phyloP scores from a whole-genome alignment of 2,329 filamentous ascomycete genomes.

The Ophiognomonia clavigignenti-juglandacearum region DNA sequence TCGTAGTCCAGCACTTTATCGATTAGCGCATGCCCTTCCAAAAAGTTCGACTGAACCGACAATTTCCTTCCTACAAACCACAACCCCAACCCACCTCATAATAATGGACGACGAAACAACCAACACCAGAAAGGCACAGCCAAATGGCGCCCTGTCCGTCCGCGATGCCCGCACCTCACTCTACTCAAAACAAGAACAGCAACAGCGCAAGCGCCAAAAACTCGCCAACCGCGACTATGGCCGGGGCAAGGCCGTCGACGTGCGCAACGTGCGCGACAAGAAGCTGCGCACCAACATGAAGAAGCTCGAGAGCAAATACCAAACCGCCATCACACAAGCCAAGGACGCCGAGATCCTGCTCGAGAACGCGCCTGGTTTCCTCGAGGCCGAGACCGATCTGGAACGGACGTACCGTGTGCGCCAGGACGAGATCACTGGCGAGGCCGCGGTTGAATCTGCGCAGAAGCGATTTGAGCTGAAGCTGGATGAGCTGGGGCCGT shows the following conservation, averaged over 20 bases:
- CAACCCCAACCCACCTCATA: constrained; percentile 6
- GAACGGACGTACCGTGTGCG: constrained; percentile 90
- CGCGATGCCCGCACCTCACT: constrained; percentile 47
- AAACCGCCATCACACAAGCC: constrained; percentile 73
- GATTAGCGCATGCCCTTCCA: too few species aligned
- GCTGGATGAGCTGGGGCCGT: constrained; percentile 78
- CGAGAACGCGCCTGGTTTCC: constrained; percentile 78
- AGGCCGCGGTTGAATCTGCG: constrained; percentile 75
- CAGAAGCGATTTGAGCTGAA: constrained; percentile 92
- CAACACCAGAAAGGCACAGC: constrained; percentile 27
- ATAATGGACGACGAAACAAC: constrained; percentile 30
- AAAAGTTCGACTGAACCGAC: neutral
- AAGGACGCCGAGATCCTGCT: constrained; percentile 95
- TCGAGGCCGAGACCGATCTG: constrained; percentile 83
- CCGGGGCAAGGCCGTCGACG: constrained; percentile 69
- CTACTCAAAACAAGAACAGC: constrained; percentile 43
- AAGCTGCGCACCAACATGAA: constrained; percentile 81
- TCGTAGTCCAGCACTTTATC: too few species aligned
- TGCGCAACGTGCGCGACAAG: constrained; percentile 76
- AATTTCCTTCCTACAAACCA: neutral
- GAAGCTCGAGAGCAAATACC: constrained; percentile 75
- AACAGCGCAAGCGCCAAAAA: constrained; percentile 47
- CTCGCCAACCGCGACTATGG: constrained; percentile 76
- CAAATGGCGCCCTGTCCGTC: constrained; percentile 50
- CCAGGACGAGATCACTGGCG: constrained; percentile 75